Base-by-base conservation (phyloP, 805 yeast genomes). In the Yamadazyma nakazawae region DNA sequence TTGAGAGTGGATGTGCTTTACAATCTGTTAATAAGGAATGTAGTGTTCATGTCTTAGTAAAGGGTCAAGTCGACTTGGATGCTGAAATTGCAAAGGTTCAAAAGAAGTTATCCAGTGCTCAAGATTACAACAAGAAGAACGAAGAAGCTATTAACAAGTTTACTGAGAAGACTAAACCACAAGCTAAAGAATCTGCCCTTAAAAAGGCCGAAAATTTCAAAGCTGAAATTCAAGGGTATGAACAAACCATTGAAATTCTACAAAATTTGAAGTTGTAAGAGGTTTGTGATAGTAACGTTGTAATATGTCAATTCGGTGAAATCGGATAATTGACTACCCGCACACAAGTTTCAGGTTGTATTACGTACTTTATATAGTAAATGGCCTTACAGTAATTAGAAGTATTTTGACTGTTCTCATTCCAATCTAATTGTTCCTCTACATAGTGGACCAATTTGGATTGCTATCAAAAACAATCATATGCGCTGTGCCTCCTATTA, bases 61-160 rank as follows among this genome's bases (percentile, higher is more conserved):
- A 89, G 76, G 99, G 98, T 45, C 91, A 86, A 63, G 83, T 94
- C 56, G 97, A 92, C 66, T 79, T 91, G 56, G 97, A 90, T 59
- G 85, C 85, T 46, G 98, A 94, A 72, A 87, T 94, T 59, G 62
- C 74, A 56, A 94, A 92, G 78, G 94, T 90, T 34, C 67, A 74
- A 59, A 81, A 81, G 78, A 92, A 87, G 74, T 76, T 91, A 59
- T 77, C 67, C 50, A 85, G 84, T 66, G 79, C 84, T 37, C 66
- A 71, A 55, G 83, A 80, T 57, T 70, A 80, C 52, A 78, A 80
- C 60, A 76, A 75, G 52, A 77, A 79, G 60, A 76, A 88, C 51
- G 81, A 82, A 54, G 92, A 89, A 70, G 78, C 84, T 41, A 80
- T 88, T 55, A 74, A 83, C 55, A 96, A 91, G 68, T 92, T 90